Base-by-base conservation (phyloP, 129 eudicot genomes). In the Silybum marianum region DNA sequence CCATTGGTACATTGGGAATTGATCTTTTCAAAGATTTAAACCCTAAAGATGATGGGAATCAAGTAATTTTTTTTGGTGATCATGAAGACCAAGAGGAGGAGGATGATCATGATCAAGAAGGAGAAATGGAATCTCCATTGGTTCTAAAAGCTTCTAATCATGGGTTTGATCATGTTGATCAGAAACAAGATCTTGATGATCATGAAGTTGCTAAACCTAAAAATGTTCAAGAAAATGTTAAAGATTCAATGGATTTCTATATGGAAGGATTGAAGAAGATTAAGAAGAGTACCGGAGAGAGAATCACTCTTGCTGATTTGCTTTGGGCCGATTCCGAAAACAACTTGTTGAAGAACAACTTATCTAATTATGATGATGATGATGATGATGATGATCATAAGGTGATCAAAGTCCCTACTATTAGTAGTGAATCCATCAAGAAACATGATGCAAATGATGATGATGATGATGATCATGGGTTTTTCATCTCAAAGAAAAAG, bases 301-400 rank as follows among this genome's bases (percentile, higher is more conserved):
- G 97, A 81, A 83, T 79, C 51, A 91, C 97, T 3, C 92, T 91
- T 23, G 97, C 93, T 3, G 97, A 91, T 12, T 85, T 91, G 85
- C 83, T 91, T 78, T 73, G 84, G 12, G 89, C 83, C 12, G 90
- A 91, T 67, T 80, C 88, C 8, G 90, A 84, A 22, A 79, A 81
- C 11, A 81, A 63, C 79, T 24, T 26, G 32, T 36, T n/a, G 70
- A 18, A 80, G 8, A 58, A 34, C 48, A 73, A 76, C 34, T 30
- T 34, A 32, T 10, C 3, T 32, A 32, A 32, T 26, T 26, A 26
- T n/a, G n/a, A n/a, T n/a, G n/a, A n/a, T 28, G 30, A 28, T 73
- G 68, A 81, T 54, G 7, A 51, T 51, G 18, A 44, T 67, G 34
- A 68, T 62, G 84, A 70, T 79, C 34, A 48, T 34, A 48, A 67